Base-by-base conservation (phyloP, 805 yeast genomes). In the Candida ulmi region DNA sequence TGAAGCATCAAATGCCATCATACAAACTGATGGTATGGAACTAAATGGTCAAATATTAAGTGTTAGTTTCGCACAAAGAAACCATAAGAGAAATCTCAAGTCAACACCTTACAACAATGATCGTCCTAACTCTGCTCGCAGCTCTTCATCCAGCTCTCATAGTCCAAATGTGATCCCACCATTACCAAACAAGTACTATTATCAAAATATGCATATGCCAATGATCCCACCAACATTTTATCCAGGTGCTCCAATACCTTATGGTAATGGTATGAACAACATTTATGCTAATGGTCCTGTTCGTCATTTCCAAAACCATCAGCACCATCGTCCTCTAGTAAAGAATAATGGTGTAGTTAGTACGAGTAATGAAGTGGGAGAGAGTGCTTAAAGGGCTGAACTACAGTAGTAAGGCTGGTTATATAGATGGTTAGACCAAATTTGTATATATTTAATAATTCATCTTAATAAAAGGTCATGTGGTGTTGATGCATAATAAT, bases 51-150 rank as follows among this genome's bases (percentile, higher is more conserved):
- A 71, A 47, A 63, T 62, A 50, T 60, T 81, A 35, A 72, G 69
- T 50, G 88, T 85, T 36, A 80, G 88, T 28, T 75, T 83, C 60
- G 93, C 93, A 17, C 88, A 81, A 61, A 70, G 82, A 61, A 78
- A 78, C 64, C 74, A 78, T 56, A 80, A 75, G 56, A 71, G 78
- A 58, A 13, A 13, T 26, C 9, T n/a, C n/a, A n/a, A n/a, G n/a
- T n/a, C 24, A 7, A 21, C 6, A 21, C 24, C 9, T 26, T 26
- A 26, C n/a, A 26, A 9, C 29, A 26, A n/a, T 16, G 31, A 16
- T 15, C n/a, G 31, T 28, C 18, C 31, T 28, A 8, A 16, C 9
- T 28, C 9, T 15, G 31, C 11, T 6, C 17, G 7, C 12, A 26
- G 29, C 9, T 28, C 24, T 7, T 9, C 24, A 9, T 21, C 24